Conservation (phyloP, 305 asterid species). For the Solanum hybrid region DNA sequence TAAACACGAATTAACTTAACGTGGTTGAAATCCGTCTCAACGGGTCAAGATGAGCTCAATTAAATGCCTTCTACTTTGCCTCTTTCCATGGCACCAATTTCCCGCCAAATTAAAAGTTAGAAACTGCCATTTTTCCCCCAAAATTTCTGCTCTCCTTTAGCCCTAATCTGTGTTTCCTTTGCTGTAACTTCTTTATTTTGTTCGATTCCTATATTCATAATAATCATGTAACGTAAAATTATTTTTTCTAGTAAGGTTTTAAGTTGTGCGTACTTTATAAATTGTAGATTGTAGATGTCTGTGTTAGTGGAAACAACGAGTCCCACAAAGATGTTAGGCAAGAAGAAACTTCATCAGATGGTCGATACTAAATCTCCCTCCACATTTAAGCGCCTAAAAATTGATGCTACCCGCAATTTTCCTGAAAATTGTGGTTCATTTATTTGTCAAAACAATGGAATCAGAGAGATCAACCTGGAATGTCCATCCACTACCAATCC, state of each 20-base stretch:
- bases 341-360: neutral
- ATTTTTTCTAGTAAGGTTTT: neutral
- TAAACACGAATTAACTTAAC: no score
- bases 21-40: no score
- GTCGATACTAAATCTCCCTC: neutral
- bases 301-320: conserved; percentile 3
- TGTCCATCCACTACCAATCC: neutral
- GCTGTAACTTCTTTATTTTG: neutral
- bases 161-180: neutral
- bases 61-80: no score
- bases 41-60: no score
- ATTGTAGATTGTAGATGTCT: neutral
- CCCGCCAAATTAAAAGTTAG: neutral
- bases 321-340: neutral
- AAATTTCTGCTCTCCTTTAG: no score
- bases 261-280: neutral
- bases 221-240: neutral
- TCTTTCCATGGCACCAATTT: neutral
- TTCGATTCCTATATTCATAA: neutral
- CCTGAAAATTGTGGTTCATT: conserved; percentile 6
- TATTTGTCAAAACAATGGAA: neutral
- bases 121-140: neutral
- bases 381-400: conserved; percentile 6
- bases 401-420: neutral
- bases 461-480: neutral